Conservation (phyloP, 345 rosid species). For the Raphanus sativus region DNA sequence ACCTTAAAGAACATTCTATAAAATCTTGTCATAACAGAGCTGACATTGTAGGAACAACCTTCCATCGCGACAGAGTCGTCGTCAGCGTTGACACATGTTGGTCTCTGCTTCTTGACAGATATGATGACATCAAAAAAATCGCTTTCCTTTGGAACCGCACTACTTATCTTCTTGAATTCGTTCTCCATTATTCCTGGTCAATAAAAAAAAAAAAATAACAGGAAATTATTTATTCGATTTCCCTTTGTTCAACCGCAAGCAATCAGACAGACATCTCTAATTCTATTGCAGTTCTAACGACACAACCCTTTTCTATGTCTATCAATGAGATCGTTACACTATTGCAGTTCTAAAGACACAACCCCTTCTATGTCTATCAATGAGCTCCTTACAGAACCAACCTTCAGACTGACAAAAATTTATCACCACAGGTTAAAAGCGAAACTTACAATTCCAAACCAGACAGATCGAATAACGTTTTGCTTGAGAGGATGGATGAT, state of each 20-base stretch:
- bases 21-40: background rate
- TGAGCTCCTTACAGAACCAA: too few species aligned
- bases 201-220: background rate
- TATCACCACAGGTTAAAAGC: too few species aligned
- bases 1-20: background rate
- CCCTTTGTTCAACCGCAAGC: background rate
- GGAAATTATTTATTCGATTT: background rate
- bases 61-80: too few species aligned
- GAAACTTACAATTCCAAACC: too few species aligned
- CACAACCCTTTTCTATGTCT: background rate
- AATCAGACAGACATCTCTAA: background rate
- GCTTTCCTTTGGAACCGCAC: background rate
- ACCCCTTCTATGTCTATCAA: too few species aligned
- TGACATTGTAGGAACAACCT: background rate
- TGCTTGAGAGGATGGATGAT: too few species aligned
- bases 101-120: background rate
- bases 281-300: background rate
- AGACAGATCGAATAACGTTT: too few species aligned
- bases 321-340: background rate
- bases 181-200: background rate
- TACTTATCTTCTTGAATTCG: background rate
- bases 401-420: too few species aligned
- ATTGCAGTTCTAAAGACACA: background rate
- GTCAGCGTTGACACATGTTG: background rate
- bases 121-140: background rate